Evolutionary conservation across 2,329 filamentous ascomycete species (phyloP).

Genomic region (Trichoderma citrinoviride): DNA sequence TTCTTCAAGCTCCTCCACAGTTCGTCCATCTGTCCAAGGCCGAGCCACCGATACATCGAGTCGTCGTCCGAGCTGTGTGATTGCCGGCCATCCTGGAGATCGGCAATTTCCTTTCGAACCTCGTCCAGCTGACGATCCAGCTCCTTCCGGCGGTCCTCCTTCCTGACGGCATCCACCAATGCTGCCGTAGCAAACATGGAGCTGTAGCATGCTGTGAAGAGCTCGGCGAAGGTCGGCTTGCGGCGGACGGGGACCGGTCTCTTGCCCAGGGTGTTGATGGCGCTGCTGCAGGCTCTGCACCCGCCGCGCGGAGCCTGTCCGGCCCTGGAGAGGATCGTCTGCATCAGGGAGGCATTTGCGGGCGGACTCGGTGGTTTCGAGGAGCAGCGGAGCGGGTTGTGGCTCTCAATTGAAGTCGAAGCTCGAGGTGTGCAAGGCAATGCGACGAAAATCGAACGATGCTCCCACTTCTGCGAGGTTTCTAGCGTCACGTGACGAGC

Average conservation of each 20-base stretch:
- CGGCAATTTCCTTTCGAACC: conserved; percentile 47
- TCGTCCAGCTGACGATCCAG: conserved; percentile 61
- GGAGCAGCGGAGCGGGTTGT: not conserved
- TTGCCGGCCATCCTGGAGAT: conserved; percentile 35
- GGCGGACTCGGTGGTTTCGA: not conserved
- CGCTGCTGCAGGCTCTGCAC: conserved; percentile 59
- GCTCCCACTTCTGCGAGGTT: conserved; percentile 11
- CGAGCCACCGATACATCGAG: conserved; percentile 24
- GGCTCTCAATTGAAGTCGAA: conserved; percentile 17
- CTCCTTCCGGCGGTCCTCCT: conserved; percentile 56
- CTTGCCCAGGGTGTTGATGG: conserved; percentile 47
- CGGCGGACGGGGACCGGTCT: conserved; percentile 51
- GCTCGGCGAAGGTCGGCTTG: conserved; percentile 49
- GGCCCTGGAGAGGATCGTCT: conserved; percentile 65
- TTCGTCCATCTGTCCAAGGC: conserved; percentile 32
- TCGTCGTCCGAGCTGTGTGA: conserved; percentile 26
- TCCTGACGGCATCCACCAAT: conserved; percentile 58
- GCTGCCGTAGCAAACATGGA: conserved; percentile 64
- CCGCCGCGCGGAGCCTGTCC: conserved; percentile 61
- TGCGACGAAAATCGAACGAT: conserved; percentile 18
- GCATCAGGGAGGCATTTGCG: conserved; percentile 54
- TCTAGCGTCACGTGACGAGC: conserved; percentile 16
- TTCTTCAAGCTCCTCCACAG: conserved; percentile 35
- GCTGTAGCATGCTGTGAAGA: conserved; percentile 66
- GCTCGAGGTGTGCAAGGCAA: not conserved